Base-by-base conservation (phyloP, 78 protist genomes). In the Guillardia theta region DNA sequence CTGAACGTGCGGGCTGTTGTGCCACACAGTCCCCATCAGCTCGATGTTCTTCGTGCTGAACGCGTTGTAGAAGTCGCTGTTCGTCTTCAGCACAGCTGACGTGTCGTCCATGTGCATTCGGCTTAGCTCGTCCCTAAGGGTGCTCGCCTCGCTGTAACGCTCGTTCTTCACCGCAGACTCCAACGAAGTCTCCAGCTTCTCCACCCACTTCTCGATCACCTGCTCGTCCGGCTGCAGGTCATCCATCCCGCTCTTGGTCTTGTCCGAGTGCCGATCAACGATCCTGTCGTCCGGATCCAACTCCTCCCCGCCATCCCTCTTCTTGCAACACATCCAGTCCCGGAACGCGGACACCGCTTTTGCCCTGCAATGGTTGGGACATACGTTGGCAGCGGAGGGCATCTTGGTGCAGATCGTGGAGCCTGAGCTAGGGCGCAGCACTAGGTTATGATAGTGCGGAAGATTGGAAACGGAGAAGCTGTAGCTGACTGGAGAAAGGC, bases 61-160 rank as follows among this genome's bases (percentile, higher is more conserved):
- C 45, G 83, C 83, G 46, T 70, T 70, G 83, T 70, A 70, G 41
- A 70, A 70, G 83, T 70, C 83, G 22, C 83, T 58, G 70, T 70
- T 70, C 1, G 41, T 33, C 83, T 70, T 70, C n/a, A 70, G 83
- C 45, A 70, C 83, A 33, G 83, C 83, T 22, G 36, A 22, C 4
- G 83, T 70, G 83, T 70, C 83, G 41, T 70, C 83, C 83, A 70
- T 70, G 41, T 70, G 83, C 83, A 70, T 70, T 24, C 83, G 83
- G 83, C 83, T 70, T 24, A 70, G 33, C 41, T 70, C 83, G 41
- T 70, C 83, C 27, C 83, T 36, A 24, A 70, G 9, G 33, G 83
- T 33, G 33, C 45, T 33, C 1, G 83, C 83, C 41, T 70, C 83
- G 1, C 21, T 22, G 83, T 33, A 70, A 10, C 83, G 83, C 41